Evolutionary conservation across 768 basidiomycete genomes (phyloP).

Genomic region (Kwoniella dendrophila): DNA sequence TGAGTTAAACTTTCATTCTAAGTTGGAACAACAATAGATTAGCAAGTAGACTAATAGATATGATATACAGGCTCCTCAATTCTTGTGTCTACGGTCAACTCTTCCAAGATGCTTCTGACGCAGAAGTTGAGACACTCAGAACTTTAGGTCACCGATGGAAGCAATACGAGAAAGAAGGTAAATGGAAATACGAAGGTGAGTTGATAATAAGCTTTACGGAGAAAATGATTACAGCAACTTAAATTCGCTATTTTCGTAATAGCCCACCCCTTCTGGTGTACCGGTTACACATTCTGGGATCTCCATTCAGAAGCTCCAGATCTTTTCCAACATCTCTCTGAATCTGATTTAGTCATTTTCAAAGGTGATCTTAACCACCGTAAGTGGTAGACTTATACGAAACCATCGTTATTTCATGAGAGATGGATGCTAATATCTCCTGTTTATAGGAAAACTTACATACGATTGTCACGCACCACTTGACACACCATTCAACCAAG

Average conservation of each 20-base stretch:
- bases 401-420: too few species aligned
- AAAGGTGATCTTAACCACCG: constrained; percentile 95
- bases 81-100: constrained; percentile 68
- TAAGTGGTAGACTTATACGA: constrained; percentile 62
- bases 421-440: too few species aligned
- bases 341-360: constrained; percentile 85
- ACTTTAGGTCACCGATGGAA: constrained; percentile 86
- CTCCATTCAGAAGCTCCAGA: constrained; percentile 56
- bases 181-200: constrained; percentile 78
- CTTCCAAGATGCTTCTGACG: constrained; percentile 79
- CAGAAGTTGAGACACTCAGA: constrained; percentile 76
- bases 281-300: constrained; percentile 80
- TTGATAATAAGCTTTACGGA: constrained; percentile 40
- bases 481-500: constrained; percentile 80
- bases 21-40: too few species aligned
- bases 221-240: neutral
- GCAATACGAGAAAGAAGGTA: constrained; percentile 88
- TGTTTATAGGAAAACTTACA: constrained; percentile 45
- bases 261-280: constrained; percentile 62
- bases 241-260: neutral
- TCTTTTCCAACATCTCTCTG: constrained; percentile 85
- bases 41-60: neutral
- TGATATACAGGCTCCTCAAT: constrained; percentile 42
- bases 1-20: constrained; percentile 68
- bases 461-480: constrained; percentile 58